Evolutionary conservation across 2,329 filamentous ascomycete species (phyloP).

Genomic region (Ascochyta clinopodiicola): DNA sequence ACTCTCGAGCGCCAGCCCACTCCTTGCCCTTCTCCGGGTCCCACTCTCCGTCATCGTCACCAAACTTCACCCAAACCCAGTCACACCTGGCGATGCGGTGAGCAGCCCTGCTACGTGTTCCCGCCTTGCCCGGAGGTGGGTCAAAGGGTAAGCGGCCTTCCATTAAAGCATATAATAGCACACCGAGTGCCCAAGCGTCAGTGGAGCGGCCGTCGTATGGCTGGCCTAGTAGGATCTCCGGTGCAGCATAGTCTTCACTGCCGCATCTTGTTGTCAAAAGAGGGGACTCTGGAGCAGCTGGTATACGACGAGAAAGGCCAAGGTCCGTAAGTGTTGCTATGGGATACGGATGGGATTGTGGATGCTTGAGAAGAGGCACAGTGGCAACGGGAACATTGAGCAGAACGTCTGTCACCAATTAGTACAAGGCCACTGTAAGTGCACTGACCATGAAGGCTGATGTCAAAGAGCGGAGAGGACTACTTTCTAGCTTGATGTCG

Average conservation of each 20-base stretch:
- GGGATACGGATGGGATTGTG: conserved; percentile 78
- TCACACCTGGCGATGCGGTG: conserved; percentile 96
- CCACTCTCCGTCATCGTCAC: conserved; percentile 84
- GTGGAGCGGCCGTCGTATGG: conserved; percentile 91
- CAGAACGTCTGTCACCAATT: conserved; percentile 73
- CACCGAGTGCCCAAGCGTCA: conserved; percentile 94
- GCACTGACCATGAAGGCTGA: conserved; percentile 26
- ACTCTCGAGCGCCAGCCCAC: conserved; percentile 76
- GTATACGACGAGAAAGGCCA: conserved; percentile 84
- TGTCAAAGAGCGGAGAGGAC: conserved; percentile 48
- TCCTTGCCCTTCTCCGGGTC: conserved; percentile 70
- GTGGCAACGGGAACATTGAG: conserved; percentile 78
- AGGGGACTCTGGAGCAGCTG: conserved; percentile 74
- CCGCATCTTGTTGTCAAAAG: conserved; percentile 93
- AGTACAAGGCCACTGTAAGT: conserved; percentile 33
- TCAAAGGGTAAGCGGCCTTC: conserved; percentile 95
- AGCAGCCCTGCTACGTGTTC: conserved; percentile 76
- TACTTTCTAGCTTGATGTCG: conserved; percentile 98
- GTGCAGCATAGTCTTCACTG: conserved; percentile 95
- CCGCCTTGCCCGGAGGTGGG: conserved; percentile 79
- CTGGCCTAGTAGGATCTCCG: conserved; percentile 94
- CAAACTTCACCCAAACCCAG: conserved; percentile 92
- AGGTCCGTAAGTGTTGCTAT: conserved; percentile 90
- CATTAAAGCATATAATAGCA: conserved; percentile 89
- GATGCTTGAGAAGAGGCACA: conserved; percentile 70